Evolutionary conservation across 257 asterid genomes (phyloP), one percentile per base, ranked within the genome.

Genomic region (Coffea eugenioides): DNA sequence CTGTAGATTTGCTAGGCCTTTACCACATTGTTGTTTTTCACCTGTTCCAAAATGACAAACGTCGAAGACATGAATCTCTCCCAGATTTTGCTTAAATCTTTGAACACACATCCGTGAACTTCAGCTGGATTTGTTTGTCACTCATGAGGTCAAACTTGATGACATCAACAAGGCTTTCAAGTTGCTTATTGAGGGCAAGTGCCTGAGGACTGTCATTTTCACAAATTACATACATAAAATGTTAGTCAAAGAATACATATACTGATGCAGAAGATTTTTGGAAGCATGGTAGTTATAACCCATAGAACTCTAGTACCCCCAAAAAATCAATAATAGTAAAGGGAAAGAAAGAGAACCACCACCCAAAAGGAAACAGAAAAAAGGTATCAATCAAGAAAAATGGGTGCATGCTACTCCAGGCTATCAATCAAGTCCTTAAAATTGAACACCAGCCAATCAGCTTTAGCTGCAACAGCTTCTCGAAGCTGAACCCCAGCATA

Each of bases 401-500:
- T 25, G 14, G 34, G 41, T 36, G 59, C 59, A 77, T 71, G 56
- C 86, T 88, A 89, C 59, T 82, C 91, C 93, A 93, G 79, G 18
- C 97, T 79, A 79, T 88, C 89, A 65, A 93, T 91, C 84, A 95
- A 82, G 86, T 90, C 93, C 71, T 89, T 88, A 80, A 92, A 93
- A 80, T 87, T 88, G 86, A 88, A 89, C 54, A 93, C 97, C 77
- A 95, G 88, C 99, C 99, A 95, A 90, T 95, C 97, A 77, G 97
- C 97, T 80, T 88, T 92, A 56, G 93, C 91, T 41, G 99, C 99
- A 84, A 93, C 97, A 5, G 86, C 34, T 77, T 93, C 93, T 70
- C 98, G 93, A 65, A 85, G 92, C 75, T 93, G 94, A 86, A 91
- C 90, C 75, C 99, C 98, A 0, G 90, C 97, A 13, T 93, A 95